Evolutionary conservation across 2,329 filamentous ascomycete species (phyloP), one percentile per base, ranked within the genome.

Genomic region (Sclerotinia borealis): DNA sequence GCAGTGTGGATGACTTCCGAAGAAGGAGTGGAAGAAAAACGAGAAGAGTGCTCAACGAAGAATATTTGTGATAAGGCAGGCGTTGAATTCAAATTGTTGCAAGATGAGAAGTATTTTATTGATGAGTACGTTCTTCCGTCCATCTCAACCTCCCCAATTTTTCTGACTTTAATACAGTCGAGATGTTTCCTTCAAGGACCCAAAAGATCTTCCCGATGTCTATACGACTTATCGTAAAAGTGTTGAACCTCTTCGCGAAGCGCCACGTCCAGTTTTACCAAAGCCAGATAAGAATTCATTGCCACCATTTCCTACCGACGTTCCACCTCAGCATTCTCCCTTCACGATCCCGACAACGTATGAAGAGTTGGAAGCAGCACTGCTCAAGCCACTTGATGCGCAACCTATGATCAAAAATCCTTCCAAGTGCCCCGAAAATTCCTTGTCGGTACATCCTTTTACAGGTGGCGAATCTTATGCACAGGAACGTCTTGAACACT

Each of bases 51-150:
- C 27, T 77, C 77, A 0, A 78, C 91, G 1, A 78, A 79, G 34
- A 72, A 77, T 0, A 72, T 84, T 0, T 86, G 88, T 62, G 75
- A 81, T 27, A 73, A 80, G 15, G 75, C 80, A 3, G 79, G 78
- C 0, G 78, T 86, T 4, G 79, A 85, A 1, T 90, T 91, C 73
- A 83, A 83, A 72, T 64, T 86, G 1, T 92, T 86, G 84, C 75
- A 76, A 0, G 90, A 93, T 69, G 90, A 92, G 74, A 93, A 93
- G 73, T 93, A 90, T 69, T 87, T 87, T 65, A 80, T 93, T 58
- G 87, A 93, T 70, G 89, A 93, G 90, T 93, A 78, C 76, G 88
- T 83, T 55, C 17, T 9, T 4, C 19, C 54, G 34, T 58, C 29
- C 19, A 27, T 49, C 34, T 47, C 27, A 52, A 55, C 25, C 55